Evolutionary conservation across 2,329 filamentous ascomycete genomes (phyloP).

Genomic region (Paraphoma chrysanthemicola): DNA sequence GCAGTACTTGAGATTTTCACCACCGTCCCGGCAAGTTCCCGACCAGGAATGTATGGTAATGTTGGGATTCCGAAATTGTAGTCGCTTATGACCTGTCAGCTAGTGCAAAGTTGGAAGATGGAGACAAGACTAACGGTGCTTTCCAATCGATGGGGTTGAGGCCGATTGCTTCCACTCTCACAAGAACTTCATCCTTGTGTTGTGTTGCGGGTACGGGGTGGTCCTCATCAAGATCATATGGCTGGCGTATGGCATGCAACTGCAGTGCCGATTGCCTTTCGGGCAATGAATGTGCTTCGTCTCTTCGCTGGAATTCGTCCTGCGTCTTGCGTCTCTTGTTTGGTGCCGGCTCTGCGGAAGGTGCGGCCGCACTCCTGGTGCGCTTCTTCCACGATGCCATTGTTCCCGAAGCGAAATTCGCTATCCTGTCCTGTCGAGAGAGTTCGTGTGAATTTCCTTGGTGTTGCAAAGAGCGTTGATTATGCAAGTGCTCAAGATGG

Average conservation of each 20-base stretch:
- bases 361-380: conserved; percentile 16
- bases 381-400: conserved; percentile 23
- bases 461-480: too few relatives aligned
- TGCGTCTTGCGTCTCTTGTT: conserved; percentile 11
- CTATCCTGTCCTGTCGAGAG: too few relatives aligned
- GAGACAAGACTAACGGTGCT: conserved; percentile 62
- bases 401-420: not conserved
- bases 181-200: conserved; percentile 63
- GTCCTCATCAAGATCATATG: conserved; percentile 55
- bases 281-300: conserved; percentile 10
- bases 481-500: not conserved
- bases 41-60: conserved; percentile 72
- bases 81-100: conserved; percentile 56
- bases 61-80: conserved; percentile 73
- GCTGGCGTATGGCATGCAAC: conserved; percentile 58
- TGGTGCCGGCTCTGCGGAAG: not conserved
- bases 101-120: not conserved
- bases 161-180: conserved; percentile 70
- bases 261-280: conserved; percentile 57
- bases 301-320: conserved; percentile 16
- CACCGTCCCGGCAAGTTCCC: conserved; percentile 72
- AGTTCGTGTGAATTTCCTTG: too few relatives aligned
- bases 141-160: conserved; percentile 82
- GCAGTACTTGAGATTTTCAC: conserved; percentile 53
- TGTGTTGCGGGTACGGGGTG: conserved; percentile 57